Base-by-base conservation (phyloP, 75 land plant species). In the Chamaecyparis obtusa region DNA sequence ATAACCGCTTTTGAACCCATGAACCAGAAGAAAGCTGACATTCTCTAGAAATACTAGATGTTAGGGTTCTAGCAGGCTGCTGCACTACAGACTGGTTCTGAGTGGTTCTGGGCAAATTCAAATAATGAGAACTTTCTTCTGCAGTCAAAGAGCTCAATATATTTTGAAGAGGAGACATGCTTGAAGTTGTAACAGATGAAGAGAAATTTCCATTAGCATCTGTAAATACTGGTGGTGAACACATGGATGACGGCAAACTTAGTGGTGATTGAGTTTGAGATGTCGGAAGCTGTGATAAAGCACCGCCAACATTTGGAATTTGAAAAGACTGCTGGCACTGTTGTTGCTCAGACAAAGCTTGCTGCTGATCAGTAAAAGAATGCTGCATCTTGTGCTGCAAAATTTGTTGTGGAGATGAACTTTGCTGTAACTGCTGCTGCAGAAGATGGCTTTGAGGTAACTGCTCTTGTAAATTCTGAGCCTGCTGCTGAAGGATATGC, bases 1-100 rank as follows among this genome's bases (percentile, higher is more conserved):
- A 89, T 27, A 88, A 74, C 46, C 91, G 89, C 64, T 94, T 94
- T 32, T 93, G 85, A 9, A 88, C 88, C 94, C 94, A 94, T 43
- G 74, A 74, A 89, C 49, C 43, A 44, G 94, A 86, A 56, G 91
- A 10, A 15, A 87, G 51, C 27, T 84, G 85, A n/a, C 64, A 54
- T 32, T 84, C 85, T 46, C 64, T 51, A 36, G 57, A 48, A 16
- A 84, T 84, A 55, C 83, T 51, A 81, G 46, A 33, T 11, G 83
- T 44, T 81, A 81, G 43, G 32, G 37, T 84, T 55, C 85, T 54
- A 11, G 32, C n/a, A 7, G 57, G 85, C 27, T 84, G 85, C 55
- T 84, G 85, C 33, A 33, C 60, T 33, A 84, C 64, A 35, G 88
- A 0, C n/a, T 88, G 71, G 49, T 51, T 89, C n/a, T 88, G 71